phyloP scores from a whole-genome alignment of 495 filamentous ascomycete species.

The Neurospora sp. region DNA sequence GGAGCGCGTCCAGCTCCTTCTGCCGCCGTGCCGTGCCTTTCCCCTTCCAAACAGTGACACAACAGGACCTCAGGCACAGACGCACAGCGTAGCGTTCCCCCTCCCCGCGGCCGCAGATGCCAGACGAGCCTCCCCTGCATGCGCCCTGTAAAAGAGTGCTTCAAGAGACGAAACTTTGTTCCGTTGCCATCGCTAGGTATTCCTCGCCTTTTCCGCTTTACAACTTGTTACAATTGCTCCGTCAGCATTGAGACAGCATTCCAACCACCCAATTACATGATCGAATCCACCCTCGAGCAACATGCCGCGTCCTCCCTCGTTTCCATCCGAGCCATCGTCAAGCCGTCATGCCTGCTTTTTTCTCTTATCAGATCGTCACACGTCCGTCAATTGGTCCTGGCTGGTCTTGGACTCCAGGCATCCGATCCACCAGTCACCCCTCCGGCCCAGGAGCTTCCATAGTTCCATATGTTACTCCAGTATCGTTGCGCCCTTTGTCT shows the following conservation, averaged over 20 bases:
- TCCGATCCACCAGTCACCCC: background rate
- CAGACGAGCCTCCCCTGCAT: background rate
- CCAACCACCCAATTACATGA: slow-evolving; percentile 9
- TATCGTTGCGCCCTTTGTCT: background rate
- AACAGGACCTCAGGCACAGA: background rate
- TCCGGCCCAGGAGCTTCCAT: background rate
- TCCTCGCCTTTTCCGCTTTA: background rate
- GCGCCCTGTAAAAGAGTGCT: background rate
- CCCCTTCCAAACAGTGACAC: slow-evolving; percentile 9
- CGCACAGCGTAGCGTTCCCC: background rate
- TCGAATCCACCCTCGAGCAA: background rate
- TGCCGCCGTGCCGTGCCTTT: background rate
- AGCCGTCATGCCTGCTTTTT: background rate
- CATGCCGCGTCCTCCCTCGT: background rate
- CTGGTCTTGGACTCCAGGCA: background rate
- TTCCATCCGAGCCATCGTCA: background rate
- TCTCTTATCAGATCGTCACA: slow-evolving; percentile 8
- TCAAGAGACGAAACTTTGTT: background rate
- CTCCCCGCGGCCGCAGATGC: background rate
- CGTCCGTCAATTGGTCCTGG: background rate
- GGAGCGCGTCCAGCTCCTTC: background rate
- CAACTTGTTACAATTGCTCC: background rate
- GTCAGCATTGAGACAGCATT: background rate
- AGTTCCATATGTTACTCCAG: background rate
- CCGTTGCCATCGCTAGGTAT: background rate